phyloP scores from a whole-genome alignment of 2,329 filamentous ascomycete species.

The Penicillium sp. region DNA sequence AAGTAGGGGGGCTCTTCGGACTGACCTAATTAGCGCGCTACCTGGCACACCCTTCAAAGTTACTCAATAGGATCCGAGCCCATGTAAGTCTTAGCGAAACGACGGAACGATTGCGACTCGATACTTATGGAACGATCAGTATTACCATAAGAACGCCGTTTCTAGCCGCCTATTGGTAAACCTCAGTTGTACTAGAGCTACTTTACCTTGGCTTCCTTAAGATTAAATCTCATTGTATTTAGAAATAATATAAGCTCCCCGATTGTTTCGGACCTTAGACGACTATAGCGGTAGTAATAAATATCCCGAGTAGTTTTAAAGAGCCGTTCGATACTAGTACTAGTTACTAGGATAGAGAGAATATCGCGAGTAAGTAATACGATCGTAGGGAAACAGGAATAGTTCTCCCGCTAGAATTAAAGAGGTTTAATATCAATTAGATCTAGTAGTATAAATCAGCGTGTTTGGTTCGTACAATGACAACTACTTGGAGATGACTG shows the following conservation, averaged over 20 bases:
- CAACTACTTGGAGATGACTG: too few relatives aligned
- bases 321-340: constrained; percentile 7
- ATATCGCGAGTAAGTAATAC: neutral
- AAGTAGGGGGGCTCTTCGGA: too few relatives aligned
- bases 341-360: neutral
- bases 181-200: too few relatives aligned
- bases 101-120: too few relatives aligned
- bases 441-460: constrained; percentile 16
- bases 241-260: constrained; percentile 5
- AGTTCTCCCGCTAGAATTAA: neutral
- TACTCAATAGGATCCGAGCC: too few relatives aligned
- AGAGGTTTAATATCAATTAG: neutral
- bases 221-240: neutral
- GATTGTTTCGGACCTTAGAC: neutral
- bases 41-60: too few relatives aligned
- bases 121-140: too few relatives aligned
- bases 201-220: constrained; percentile 3
- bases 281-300: neutral
- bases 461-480: too few relatives aligned
- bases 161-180: too few relatives aligned
- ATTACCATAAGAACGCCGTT: too few relatives aligned
- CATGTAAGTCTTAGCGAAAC: too few relatives aligned
- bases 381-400: neutral
- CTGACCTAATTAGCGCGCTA: too few relatives aligned
- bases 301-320: constrained; percentile 11